Evolutionary conservation across 305 asterid genomes (phyloP).

Genomic region (Lippia alba): DNA sequence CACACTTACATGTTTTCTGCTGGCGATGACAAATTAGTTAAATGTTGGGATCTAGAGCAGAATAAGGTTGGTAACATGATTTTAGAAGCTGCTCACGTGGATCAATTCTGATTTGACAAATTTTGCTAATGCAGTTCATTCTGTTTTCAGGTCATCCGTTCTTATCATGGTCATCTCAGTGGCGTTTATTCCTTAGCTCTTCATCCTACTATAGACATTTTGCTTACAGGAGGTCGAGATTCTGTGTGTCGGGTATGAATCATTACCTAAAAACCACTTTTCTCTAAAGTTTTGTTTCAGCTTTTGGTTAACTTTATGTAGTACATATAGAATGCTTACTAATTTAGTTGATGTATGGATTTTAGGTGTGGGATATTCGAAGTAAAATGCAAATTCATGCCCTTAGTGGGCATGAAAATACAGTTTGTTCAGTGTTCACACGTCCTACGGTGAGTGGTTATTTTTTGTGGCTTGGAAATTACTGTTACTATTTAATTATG

Average conservation of each 20-base stretch:
- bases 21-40: slow-evolving; percentile 96
- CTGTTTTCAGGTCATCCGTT: slow-evolving; percentile 60
- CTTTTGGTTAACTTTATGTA: slow-evolving; percentile 13
- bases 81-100: slow-evolving; percentile 22
- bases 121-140: slow-evolving; percentile 18
- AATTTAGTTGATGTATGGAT: slow-evolving; percentile 32
- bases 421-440: slow-evolving; percentile 97
- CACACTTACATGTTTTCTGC: slow-evolving; percentile 99
- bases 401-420: slow-evolving; percentile 91
- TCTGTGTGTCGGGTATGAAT: slow-evolving; percentile 91
- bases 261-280: neutral
- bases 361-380: slow-evolving; percentile 96
- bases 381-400: slow-evolving; percentile 94
- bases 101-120: slow-evolving; percentile 23
- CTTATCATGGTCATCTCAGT: slow-evolving; percentile 95
- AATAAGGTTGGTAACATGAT: slow-evolving; percentile 68
- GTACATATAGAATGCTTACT: slow-evolving; percentile 25
- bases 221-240: slow-evolving; percentile 97
- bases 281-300: slow-evolving; percentile 3
- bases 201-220: slow-evolving; percentile 91
- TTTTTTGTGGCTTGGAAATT: slow-evolving; percentile 28
- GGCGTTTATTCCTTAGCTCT: slow-evolving; percentile 96
- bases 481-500: slow-evolving; percentile 3
- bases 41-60: slow-evolving; percentile 99
- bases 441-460: slow-evolving; percentile 71